Conservation (phyloP, 2,329 filamentous ascomycete genomes). For the Venturia aucupariae region DNA sequence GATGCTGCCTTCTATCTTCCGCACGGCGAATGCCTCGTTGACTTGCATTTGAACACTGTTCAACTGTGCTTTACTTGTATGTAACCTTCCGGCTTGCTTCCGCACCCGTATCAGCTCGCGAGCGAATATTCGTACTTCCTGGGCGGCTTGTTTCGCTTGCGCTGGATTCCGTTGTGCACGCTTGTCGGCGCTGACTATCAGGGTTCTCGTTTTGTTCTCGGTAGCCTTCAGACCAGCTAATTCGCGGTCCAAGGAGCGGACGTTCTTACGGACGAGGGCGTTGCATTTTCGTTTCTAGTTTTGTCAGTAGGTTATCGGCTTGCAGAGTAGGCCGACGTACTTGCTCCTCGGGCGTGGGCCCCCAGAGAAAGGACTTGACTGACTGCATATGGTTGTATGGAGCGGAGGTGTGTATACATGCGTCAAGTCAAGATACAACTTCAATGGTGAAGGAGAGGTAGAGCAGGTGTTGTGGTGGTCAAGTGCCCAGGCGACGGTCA, state of each 20-base stretch:
- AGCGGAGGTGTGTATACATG: not conserved
- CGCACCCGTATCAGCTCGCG: conserved; percentile 77
- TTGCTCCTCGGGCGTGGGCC: conserved; percentile 87
- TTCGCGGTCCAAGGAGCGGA: conserved; percentile 90
- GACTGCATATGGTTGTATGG: conserved; percentile 59
- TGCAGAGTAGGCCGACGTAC: conserved; percentile 39
- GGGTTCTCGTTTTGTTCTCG: conserved; percentile 65
- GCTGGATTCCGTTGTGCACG: conserved; percentile 53
- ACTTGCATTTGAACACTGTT: conserved; percentile 95
- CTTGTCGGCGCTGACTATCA: conserved; percentile 73
- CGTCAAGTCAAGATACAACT: not conserved
- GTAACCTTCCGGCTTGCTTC: conserved; percentile 62
- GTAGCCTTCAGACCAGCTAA: conserved; percentile 68
- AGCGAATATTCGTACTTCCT: conserved; percentile 81
- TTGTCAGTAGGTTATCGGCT: conserved; percentile 11
- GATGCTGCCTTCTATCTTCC: conserved; percentile 92
- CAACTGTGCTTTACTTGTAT: conserved; percentile 85
- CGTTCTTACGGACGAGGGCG: conserved; percentile 75
- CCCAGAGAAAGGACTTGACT: conserved; percentile 76
- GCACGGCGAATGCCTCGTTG: conserved; percentile 87
- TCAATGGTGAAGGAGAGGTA: not conserved
- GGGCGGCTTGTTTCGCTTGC: conserved; percentile 66
- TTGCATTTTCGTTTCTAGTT: conserved; percentile 96
- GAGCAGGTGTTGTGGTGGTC: not conserved
- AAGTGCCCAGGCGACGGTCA: not conserved